phyloP scores from a whole-genome alignment of 2,329 filamentous ascomycete genomes.

The Podosphaera xanthii region DNA sequence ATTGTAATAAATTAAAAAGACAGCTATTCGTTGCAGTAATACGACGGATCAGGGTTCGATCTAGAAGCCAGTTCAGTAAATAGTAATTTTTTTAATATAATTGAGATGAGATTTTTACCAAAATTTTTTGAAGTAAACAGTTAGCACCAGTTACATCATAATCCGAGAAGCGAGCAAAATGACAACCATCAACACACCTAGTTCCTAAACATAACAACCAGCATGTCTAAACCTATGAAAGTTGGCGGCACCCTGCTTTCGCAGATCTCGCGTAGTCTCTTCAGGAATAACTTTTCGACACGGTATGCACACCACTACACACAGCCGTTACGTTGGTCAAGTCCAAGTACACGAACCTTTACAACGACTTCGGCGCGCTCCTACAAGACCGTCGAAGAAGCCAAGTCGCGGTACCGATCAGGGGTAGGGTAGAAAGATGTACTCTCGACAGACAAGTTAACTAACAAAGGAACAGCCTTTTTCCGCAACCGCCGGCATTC shows the following conservation, averaged over 20 bases:
- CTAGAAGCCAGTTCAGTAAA: no score
- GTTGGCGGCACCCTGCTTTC: slow-evolving; percentile 10
- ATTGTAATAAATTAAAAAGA: no score
- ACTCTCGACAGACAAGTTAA: neutral
- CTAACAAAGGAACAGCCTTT: slow-evolving; percentile 41
- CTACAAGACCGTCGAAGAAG: slow-evolving; percentile 16
- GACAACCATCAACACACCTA: no score
- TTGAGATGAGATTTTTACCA: no score
- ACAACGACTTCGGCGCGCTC: neutral
- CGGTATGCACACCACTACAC: slow-evolving; percentile 1
- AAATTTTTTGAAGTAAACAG: no score
- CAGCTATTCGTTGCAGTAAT: no score
- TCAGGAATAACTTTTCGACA: neutral
- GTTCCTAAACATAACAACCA: neutral
- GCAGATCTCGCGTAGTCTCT: slow-evolving; percentile 5
- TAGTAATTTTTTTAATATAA: no score
- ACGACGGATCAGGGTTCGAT: no score
- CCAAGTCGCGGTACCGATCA: slow-evolving; percentile 12
- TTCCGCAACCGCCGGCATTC: slow-evolving; percentile 68
- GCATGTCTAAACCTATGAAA: slow-evolving; percentile 9
- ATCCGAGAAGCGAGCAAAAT: no score
- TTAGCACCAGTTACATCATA: no score
- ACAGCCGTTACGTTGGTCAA: neutral
- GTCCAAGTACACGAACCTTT: neutral
- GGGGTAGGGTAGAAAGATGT: neutral